phyloP scores from a whole-genome alignment of 352 stramenopile genomes.

The Peronospora farinosa region DNA sequence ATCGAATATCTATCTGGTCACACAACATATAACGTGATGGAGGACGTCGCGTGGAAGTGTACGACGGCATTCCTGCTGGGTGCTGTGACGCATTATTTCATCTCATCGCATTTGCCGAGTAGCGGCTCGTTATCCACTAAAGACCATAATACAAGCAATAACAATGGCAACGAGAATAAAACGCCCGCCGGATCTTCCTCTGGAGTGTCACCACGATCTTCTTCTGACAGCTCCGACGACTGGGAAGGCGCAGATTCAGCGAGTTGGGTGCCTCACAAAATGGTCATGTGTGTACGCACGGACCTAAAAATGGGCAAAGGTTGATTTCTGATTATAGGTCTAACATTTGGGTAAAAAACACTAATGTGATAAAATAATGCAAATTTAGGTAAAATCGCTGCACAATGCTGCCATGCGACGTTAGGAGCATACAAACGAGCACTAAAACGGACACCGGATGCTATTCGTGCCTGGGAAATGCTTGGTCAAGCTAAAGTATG shows the following conservation, averaged over 20 bases:
- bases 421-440: conserved; percentile 93
- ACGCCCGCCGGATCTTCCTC: conserved; percentile 2
- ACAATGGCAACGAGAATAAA: conserved; percentile 7
- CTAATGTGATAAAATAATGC: neutral
- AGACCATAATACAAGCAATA: conserved; percentile 6
- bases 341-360: too few relatives aligned
- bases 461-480: conserved; percentile 71
- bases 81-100: conserved; percentile 56
- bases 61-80: conserved; percentile 67
- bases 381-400: conserved; percentile 68
- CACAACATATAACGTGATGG: conserved; percentile 15
- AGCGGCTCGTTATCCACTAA: conserved; percentile 6
- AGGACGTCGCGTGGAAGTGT: conserved; percentile 77
- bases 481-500: conserved; percentile 83
- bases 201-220: conserved; percentile 17
- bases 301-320: conserved; percentile 95
- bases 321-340: conserved; percentile 33
- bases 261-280: conserved; percentile 79
- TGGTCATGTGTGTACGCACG: conserved; percentile 93
- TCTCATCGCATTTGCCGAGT: conserved; percentile 33
- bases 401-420: conserved; percentile 87
- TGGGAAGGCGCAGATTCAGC: conserved; percentile 60
- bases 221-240: conserved; percentile 42
- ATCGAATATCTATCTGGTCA: too few relatives aligned
- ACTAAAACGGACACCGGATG: conserved; percentile 64